Percentiles rank a stretch among this genome's conserved stretches.
Evolutionary conservation across 331 rosid species (phyloP).

Genomic region (Quercus phellos): DNA sequence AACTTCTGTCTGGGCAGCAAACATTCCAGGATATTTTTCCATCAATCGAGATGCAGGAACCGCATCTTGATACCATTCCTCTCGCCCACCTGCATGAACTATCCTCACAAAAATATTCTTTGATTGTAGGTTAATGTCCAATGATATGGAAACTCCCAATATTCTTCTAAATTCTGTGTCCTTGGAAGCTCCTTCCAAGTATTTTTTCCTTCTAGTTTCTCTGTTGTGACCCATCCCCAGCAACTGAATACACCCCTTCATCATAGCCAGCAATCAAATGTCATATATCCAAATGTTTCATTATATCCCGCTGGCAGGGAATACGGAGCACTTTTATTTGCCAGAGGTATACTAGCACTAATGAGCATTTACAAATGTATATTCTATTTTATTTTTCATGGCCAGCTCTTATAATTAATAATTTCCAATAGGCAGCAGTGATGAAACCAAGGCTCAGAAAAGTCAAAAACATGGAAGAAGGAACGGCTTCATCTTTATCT

Average conservation of each 20-base stretch:
- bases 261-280: constrained; percentile 33
- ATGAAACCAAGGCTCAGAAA: constrained; percentile 40
- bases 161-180: constrained; percentile 14
- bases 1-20: constrained; percentile 52
- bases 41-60: constrained; percentile 47
- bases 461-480: constrained; percentile 20
- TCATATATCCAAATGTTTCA: constrained; percentile 31
- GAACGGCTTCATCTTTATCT: not conserved
- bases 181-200: not conserved
- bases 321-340: constrained; percentile 10
- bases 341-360: constrained; percentile 1
- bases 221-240: constrained; percentile 31
- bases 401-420: constrained; percentile 39
- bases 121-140: constrained; percentile 24
- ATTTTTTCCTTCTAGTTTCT: constrained; percentile 3
- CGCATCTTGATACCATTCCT: constrained; percentile 40
- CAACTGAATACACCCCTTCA: constrained; percentile 34
- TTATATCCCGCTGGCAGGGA: constrained; percentile 8
- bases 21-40: constrained; percentile 62
- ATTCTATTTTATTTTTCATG: constrained; percentile 17
- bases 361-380: constrained; percentile 1
- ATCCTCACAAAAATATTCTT: constrained; percentile 51
- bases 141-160: constrained; percentile 8
- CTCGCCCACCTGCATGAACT: constrained; percentile 55
- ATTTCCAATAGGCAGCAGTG: constrained; percentile 19